Evolutionary conservation across 1,139 yeast species (phyloP).

Genomic region (Sugiyamaella sp.): DNA sequence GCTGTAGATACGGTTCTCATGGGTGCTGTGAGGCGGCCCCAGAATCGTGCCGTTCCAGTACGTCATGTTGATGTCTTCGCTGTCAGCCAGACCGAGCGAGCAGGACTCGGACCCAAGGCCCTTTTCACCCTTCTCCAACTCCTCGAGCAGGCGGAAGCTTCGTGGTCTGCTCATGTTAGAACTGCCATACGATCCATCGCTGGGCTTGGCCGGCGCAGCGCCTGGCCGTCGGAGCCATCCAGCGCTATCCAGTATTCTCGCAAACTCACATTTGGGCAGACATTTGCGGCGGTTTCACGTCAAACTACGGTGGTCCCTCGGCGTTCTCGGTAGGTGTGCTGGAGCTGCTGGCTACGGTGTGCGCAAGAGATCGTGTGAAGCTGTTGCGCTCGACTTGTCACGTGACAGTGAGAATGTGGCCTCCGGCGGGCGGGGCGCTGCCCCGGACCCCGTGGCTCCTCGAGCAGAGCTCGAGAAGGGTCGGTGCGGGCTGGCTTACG

Average conservation of each 20-base stretch:
- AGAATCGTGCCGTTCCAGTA: slow-evolving; percentile 95
- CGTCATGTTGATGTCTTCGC: slow-evolving; percentile 89
- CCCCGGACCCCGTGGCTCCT: slow-evolving; percentile 4
- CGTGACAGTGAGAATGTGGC: neutral
- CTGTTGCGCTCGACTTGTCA: neutral
- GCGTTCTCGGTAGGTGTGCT: neutral
- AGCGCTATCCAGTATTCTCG: no score
- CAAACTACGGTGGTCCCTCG: neutral
- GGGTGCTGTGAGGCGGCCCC: slow-evolving; percentile 95
- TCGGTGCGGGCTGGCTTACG: no score
- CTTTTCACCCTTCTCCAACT: slow-evolving; percentile 96
- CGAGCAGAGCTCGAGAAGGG: neutral
- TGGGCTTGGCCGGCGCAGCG: neutral
- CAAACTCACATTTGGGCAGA: slow-evolving; percentile 48
- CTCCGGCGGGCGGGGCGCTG: slow-evolving; percentile 1
- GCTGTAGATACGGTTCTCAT: slow-evolving; percentile 91
- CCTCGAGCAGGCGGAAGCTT: slow-evolving; percentile 90
- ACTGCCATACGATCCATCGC: neutral
- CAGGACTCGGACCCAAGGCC: slow-evolving; percentile 97
- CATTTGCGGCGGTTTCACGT: slow-evolving; percentile 36
- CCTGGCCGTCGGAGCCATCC: neutral
- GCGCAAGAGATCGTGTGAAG: neutral
- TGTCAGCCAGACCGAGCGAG: slow-evolving; percentile 86
- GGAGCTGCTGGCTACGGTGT: neutral
- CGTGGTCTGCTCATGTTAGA: slow-evolving; percentile 74